These are phyloP conservation scores for Ceratopteris richardii DNA, from an alignment of 75 land plant genomes.

Conservation along the genomic window DNA sequence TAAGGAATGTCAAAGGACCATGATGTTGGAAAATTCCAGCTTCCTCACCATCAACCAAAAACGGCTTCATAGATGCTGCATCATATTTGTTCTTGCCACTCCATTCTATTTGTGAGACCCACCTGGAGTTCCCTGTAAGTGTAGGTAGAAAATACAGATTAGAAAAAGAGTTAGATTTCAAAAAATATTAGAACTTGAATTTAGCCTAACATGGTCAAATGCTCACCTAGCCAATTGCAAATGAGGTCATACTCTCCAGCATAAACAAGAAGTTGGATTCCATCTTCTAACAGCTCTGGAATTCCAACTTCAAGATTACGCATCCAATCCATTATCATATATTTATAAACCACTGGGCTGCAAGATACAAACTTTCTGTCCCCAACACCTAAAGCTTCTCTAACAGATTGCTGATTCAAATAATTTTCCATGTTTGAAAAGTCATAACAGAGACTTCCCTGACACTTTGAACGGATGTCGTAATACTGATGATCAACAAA, in stretches of 20 bases:
- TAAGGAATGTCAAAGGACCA: conserved; percentile 84
- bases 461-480: conserved; percentile 83
- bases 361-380: conserved; percentile 85
- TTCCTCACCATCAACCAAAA: conserved; percentile 69
- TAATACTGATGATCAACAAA: conserved; percentile 61
- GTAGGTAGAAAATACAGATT: no score
- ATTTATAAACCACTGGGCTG: conserved; percentile 83
- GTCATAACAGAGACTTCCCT: conserved; percentile 89
- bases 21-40: conserved; percentile 65
- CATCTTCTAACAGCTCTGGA: conserved; percentile 88
- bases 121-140: conserved; percentile 78
- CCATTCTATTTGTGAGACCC: conserved; percentile 98
- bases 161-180: no score
- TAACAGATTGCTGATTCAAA: conserved; percentile 60
- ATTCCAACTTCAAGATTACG: conserved; percentile 95
- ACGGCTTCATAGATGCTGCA: conserved; percentile 45
- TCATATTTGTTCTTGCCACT: conserved; percentile 63
- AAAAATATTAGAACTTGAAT: no score
- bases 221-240: conserved; percentile 98
- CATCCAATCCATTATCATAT: conserved; percentile 97
- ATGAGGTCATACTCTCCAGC: conserved; percentile 99
- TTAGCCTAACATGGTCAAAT: no score
- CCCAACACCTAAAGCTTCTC: conserved; percentile 80
- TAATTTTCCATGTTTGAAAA: conserved; percentile 91
- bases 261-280: conserved; percentile 82